A percentile compares a stretch with the other conserved stretches of the same genome.
These are phyloP conservation scores for Elsinoe perseae DNA, from an alignment of 2,329 filamentous ascomycete species.

Conservation along the genomic window DNA sequence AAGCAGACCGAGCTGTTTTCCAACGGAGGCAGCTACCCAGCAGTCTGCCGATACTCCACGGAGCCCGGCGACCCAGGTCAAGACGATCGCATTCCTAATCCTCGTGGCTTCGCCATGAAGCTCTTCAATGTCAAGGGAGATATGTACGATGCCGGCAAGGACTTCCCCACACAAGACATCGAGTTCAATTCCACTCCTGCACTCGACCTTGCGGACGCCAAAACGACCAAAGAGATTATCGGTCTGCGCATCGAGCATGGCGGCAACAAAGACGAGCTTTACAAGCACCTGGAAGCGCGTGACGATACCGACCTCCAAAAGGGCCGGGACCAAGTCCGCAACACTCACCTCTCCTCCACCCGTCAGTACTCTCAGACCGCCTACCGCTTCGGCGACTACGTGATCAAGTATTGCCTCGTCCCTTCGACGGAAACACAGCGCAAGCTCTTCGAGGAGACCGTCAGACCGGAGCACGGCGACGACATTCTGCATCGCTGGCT, in stretches of 20 bases:
- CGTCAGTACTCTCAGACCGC: constrained; percentile 41
- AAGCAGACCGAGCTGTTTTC: constrained; percentile 36
- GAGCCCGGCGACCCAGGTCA: constrained; percentile 35
- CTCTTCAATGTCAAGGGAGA: constrained; percentile 42
- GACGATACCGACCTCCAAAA: constrained; percentile 35
- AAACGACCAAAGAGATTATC: constrained; percentile 40
- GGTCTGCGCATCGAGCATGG: constrained; percentile 35
- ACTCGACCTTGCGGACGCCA: constrained; percentile 41
- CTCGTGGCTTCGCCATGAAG: constrained; percentile 44
- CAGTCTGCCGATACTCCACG: constrained; percentile 33
- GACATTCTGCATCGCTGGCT: constrained; percentile 37
- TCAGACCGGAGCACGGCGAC: constrained; percentile 31
- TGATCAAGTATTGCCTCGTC: constrained; percentile 42
- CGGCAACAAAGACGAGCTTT: constrained; percentile 33
- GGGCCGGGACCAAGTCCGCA: constrained; percentile 33
- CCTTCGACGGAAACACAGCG: constrained; percentile 36
- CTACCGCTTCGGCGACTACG: constrained; percentile 42
- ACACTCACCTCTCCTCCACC: constrained; percentile 35
- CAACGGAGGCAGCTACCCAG: constrained; percentile 28
- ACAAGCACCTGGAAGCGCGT: constrained; percentile 35
- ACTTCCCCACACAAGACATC: constrained; percentile 37
- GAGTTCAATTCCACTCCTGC: constrained; percentile 44
- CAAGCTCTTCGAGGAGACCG: constrained; percentile 34
- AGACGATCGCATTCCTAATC: constrained; percentile 38
- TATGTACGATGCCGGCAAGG: constrained; percentile 34